Evolutionary conservation across 805 yeast genomes (phyloP).

Genomic region (Isabelozyma heimii): DNA sequence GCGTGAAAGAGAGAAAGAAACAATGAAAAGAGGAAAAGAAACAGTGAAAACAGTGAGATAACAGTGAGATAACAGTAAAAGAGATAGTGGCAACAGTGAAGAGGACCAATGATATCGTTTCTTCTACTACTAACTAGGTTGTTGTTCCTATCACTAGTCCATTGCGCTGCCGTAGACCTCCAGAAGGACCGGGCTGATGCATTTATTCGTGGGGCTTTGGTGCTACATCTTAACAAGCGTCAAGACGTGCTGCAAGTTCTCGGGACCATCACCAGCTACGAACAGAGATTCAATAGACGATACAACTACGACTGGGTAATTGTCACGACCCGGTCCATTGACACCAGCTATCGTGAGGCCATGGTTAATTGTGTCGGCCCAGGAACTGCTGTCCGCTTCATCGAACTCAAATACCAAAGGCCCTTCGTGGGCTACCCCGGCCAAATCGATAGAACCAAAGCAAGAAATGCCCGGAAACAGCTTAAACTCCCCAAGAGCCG

Average conservation of each 20-base stretch:
- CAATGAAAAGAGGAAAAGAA: too few species aligned
- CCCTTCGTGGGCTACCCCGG: conserved; percentile 16
- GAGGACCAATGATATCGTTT: too few species aligned
- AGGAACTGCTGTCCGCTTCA: conserved; percentile 12
- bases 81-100: too few species aligned
- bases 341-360: conserved; percentile 10
- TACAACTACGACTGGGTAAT: conserved; percentile 26
- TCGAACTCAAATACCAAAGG: conserved; percentile 9
- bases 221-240: conserved; percentile 1
- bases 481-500: conserved; percentile 19
- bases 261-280: conserved; percentile 7
- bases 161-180: too few species aligned
- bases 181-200: too few species aligned
- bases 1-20: too few species aligned
- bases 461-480: conserved; percentile 21
- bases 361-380: conserved; percentile 12
- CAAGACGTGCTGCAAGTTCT: conserved; percentile 4
- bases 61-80: too few species aligned
- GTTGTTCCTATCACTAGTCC: too few species aligned
- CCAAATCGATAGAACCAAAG: conserved; percentile 17
- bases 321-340: conserved; percentile 13
- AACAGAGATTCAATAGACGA: conserved; percentile 19
- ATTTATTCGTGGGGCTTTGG: conserved; percentile 6
- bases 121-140: too few species aligned
- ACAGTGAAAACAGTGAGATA: too few species aligned